Percentiles rank a stretch among this genome's conserved stretches.
Conservation (phyloP, 1,284 basidiomycete genomes). For the Dichomitus squalens region DNA sequence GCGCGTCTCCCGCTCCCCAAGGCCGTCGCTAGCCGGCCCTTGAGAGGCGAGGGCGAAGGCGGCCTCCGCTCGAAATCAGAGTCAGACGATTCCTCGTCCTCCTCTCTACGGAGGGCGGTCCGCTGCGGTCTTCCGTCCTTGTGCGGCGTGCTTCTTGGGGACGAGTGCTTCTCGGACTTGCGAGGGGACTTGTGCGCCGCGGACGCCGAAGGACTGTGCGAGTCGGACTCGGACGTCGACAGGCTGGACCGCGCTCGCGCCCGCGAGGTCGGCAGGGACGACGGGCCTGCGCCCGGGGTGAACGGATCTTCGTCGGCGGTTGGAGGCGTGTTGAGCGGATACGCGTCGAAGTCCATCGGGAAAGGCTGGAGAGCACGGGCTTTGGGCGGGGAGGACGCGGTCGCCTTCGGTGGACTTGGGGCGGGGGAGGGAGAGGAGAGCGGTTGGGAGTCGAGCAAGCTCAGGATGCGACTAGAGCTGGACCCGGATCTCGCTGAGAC, state of each 20-base stretch:
- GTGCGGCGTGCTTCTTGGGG: conserved; percentile 18
- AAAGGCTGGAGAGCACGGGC: conserved; percentile 21
- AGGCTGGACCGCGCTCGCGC: conserved; percentile 11
- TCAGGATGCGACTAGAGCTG: conserved; percentile 11
- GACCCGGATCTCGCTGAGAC: not conserved
- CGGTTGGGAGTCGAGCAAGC: conserved; percentile 4
- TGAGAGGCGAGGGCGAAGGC: conserved; percentile 18
- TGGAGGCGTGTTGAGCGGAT: not conserved
- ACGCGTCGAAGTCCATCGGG: conserved; percentile 25
- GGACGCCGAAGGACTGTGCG: conserved; percentile 3
- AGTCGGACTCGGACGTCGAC: conserved; percentile 7
- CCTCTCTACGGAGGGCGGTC: not conserved
- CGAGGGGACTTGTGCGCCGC: conserved; percentile 30
- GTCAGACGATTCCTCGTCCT: conserved; percentile 16
- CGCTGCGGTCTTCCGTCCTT: not conserved
- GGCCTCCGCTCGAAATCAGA: not conserved
- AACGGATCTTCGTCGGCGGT: conserved; percentile 12
- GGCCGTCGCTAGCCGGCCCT: conserved; percentile 1
- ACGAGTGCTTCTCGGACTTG: conserved; percentile 27
- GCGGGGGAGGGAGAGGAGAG: not conserved
- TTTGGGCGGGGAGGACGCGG: conserved; percentile 5
- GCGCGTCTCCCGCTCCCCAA: not conserved
- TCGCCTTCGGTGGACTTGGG: not conserved
- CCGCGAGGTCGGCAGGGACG: conserved; percentile 8
- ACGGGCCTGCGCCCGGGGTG: not conserved